A percentile compares a stretch with the other conserved stretches of the same genome.
Evolutionary conservation across 73 alveolate species (phyloP).

Genomic region (Breviolum minutum): DNA sequence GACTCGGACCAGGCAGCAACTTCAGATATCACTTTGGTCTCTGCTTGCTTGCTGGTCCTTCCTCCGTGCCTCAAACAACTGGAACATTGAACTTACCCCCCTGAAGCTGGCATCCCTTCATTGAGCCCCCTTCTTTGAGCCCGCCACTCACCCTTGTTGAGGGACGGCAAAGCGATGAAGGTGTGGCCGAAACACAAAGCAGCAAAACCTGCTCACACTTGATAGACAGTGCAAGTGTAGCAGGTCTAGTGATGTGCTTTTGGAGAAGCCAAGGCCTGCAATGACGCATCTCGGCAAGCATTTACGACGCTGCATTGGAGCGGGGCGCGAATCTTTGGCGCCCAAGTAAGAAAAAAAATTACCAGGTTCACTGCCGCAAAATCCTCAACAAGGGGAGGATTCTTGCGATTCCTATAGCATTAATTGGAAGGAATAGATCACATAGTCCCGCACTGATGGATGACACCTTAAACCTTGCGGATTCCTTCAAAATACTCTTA

Average conservation of each 20-base stretch:
- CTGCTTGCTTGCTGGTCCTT: conserved; percentile 70
- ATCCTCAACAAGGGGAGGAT: no score
- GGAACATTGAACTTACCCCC: no score
- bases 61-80: no score
- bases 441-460: no score
- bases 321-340: conserved; percentile 53
- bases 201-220: conserved; percentile 1
- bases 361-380: no score
- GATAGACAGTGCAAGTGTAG: neutral
- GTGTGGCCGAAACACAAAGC: conserved; percentile 13
- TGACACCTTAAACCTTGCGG: no score
- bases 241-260: neutral
- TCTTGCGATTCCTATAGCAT: no score
- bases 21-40: conserved; percentile 49
- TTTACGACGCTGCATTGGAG: neutral
- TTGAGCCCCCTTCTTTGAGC: neutral
- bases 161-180: conserved; percentile 16
- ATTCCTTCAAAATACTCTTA: no score
- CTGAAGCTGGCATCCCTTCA: neutral
- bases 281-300: neutral
- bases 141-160: conserved; percentile 7
- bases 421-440: no score
- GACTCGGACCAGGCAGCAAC: conserved; percentile 56
- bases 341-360: neutral
- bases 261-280: conserved; percentile 12